phyloP scores from a whole-genome alignment of 2,329 filamentous ascomycete species.

The Aspergillus pseudoglaucus region DNA sequence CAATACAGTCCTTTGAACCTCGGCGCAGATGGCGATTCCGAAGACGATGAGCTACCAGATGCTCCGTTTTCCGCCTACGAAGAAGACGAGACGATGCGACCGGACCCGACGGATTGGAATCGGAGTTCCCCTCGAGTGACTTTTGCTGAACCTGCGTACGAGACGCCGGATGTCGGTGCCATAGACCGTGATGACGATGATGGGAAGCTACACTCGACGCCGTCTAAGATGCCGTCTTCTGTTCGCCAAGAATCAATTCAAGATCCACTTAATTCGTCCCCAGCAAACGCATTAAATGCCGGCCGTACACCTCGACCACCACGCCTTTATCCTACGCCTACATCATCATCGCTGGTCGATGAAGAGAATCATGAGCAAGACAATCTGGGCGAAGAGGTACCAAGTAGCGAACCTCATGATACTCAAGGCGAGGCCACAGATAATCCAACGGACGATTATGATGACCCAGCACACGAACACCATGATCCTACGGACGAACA shows the following conservation, averaged over 20 bases:
- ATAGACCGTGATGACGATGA: slow-evolving; percentile 22
- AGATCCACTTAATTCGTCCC: slow-evolving; percentile 17
- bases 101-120: slow-evolving; percentile 5
- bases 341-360: slow-evolving; percentile 33
- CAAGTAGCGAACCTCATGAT: slow-evolving; percentile 1
- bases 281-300: slow-evolving; percentile 28
- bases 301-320: slow-evolving; percentile 26
- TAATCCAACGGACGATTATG: slow-evolving; percentile 33
- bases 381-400: slow-evolving; percentile 1
- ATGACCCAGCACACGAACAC: no score
- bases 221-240: slow-evolving; percentile 30
- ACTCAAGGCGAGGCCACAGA: slow-evolving; percentile 4
- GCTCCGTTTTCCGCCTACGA: background rate
- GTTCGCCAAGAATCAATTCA: slow-evolving; percentile 10
- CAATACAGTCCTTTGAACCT: slow-evolving; percentile 23
- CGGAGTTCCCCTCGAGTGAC: slow-evolving; percentile 12
- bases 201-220: slow-evolving; percentile 26
- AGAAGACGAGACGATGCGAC: slow-evolving; percentile 7
- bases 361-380: slow-evolving; percentile 25
- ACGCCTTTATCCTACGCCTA: slow-evolving; percentile 35
- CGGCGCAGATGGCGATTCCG: slow-evolving; percentile 21
- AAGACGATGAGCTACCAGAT: slow-evolving; percentile 16
- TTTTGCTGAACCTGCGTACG: slow-evolving; percentile 18
- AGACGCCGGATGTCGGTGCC: slow-evolving; percentile 23
- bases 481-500: slow-evolving; percentile 33